Conservation (phyloP, 257 asterid genomes). For the Forsythia viridissima region DNA sequence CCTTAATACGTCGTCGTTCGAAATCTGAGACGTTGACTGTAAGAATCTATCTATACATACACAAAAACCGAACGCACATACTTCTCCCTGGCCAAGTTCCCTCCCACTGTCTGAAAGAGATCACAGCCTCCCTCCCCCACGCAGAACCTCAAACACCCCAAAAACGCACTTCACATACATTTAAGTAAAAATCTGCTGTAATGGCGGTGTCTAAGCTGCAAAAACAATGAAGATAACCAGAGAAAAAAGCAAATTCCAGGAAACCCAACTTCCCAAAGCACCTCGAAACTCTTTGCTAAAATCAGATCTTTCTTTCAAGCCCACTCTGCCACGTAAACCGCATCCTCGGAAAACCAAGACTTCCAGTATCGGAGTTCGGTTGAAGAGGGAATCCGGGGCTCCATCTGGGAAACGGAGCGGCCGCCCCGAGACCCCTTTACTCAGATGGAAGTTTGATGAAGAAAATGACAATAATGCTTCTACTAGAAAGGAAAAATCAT, state of each 20-base stretch:
- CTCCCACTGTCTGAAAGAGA: not conserved
- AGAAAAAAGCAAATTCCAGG: conserved; percentile 27
- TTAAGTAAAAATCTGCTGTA: not conserved
- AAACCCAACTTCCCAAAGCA: conserved; percentile 20
- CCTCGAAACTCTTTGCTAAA: conserved; percentile 25
- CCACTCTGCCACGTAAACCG: conserved; percentile 34
- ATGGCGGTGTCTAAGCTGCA: conserved; percentile 34
- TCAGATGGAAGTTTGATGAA: conserved; percentile 55
- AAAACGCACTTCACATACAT: not conserved
- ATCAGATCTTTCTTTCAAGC: conserved; percentile 40
- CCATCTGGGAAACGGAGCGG: conserved; percentile 33
- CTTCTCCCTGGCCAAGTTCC: not conserved
- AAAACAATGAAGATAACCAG: conserved; percentile 38
- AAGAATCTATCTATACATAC: conserved; percentile 6
- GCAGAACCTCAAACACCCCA: not conserved
- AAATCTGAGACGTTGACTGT: conserved; percentile 40
- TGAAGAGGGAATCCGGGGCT: conserved; percentile 40
- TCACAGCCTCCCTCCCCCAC: not conserved
- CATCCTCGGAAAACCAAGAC: conserved; percentile 47
- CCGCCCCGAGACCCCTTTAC: conserved; percentile 60
- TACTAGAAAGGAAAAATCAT: conserved; percentile 33
- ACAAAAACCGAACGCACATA: not conserved
- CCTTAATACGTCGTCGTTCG: conserved; percentile 10
- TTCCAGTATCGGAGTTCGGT: conserved; percentile 34
- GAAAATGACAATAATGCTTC: conserved; percentile 18